A percentile compares a stretch with the other conserved stretches of the same genome.
Conservation (phyloP, 1,284 basidiomycete species). For the Omphalotus olearius region DNA sequence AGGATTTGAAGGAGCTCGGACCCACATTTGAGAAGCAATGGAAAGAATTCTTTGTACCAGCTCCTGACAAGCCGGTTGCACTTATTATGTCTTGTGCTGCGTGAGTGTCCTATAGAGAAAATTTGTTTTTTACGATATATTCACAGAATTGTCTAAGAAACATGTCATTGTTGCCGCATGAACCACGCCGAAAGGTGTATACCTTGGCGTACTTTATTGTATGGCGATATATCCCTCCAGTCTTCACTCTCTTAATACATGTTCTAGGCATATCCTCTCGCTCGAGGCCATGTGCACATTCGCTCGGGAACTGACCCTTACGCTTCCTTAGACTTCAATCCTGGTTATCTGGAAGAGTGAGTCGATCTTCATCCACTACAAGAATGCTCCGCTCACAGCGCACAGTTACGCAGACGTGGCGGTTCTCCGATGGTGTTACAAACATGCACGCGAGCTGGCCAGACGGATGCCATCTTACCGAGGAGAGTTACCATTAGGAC, state of each 20-base stretch:
- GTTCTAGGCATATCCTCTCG: slow-evolving; percentile 27
- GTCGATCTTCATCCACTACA: neutral
- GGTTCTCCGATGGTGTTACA: slow-evolving; percentile 52
- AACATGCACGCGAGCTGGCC: slow-evolving; percentile 51
- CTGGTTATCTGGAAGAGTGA: slow-evolving; percentile 22
- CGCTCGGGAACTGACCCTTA: slow-evolving; percentile 26
- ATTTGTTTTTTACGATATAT: neutral
- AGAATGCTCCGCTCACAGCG: neutral
- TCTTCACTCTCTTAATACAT: neutral
- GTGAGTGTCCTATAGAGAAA: slow-evolving; percentile 19
- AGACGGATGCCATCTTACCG: slow-evolving; percentile 54
- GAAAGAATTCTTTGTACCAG: slow-evolving; percentile 37
- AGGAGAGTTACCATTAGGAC: slow-evolving; percentile 41
- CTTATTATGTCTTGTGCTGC: slow-evolving; percentile 20
- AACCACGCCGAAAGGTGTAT: slow-evolving; percentile 27
- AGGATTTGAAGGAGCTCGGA: slow-evolving; percentile 40
- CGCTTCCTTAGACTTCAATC: slow-evolving; percentile 27
- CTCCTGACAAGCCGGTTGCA: slow-evolving; percentile 45
- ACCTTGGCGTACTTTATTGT: slow-evolving; percentile 27
- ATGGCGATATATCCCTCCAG: slow-evolving; percentile 1
- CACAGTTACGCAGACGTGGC: slow-evolving; percentile 49
- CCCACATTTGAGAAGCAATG: slow-evolving; percentile 39
- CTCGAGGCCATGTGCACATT: slow-evolving; percentile 35
- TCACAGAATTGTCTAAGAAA: neutral
- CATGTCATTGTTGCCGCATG: slow-evolving; percentile 13